Evolutionary conservation across 495 filamentous ascomycete species (phyloP).

Genomic region (Staphylotrichum tortipilum): DNA sequence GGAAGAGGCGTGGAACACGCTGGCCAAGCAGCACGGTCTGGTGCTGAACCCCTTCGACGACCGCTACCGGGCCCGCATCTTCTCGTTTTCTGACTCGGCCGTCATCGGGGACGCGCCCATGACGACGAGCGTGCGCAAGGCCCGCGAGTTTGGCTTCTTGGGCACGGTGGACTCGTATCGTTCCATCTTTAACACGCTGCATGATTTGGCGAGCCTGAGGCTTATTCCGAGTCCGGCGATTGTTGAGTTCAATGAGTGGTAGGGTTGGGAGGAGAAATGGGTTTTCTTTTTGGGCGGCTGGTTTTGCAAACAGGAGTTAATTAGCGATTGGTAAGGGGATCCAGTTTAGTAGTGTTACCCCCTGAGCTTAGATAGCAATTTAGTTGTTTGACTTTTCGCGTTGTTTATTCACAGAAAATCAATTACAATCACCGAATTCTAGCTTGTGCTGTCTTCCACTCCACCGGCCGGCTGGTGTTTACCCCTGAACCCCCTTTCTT

Average conservation of each 20-base stretch:
- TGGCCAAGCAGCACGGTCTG: conserved; percentile 12
- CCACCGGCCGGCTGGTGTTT: no score
- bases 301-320: no score
- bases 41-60: conserved; percentile 14
- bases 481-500: no score
- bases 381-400: no score
- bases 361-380: no score
- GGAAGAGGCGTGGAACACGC: conserved; percentile 33
- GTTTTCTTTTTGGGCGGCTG: no score
- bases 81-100: conserved; percentile 16
- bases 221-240: conserved; percentile 12
- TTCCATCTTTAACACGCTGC: conserved; percentile 13
- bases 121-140: conserved; percentile 16
- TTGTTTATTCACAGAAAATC: no score
- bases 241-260: conserved; percentile 6
- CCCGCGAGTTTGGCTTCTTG: conserved; percentile 13
- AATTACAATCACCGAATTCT: no score
- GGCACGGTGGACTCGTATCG: conserved; percentile 18
- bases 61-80: conserved; percentile 12
- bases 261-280: background rate
- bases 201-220: conserved; percentile 12
- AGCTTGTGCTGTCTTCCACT: no score
- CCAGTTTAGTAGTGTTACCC: no score
- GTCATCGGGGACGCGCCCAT: conserved; percentile 15
- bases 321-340: no score